Conservation (phyloP, 441 rosid species). For the Erysimum cheiri region DNA sequence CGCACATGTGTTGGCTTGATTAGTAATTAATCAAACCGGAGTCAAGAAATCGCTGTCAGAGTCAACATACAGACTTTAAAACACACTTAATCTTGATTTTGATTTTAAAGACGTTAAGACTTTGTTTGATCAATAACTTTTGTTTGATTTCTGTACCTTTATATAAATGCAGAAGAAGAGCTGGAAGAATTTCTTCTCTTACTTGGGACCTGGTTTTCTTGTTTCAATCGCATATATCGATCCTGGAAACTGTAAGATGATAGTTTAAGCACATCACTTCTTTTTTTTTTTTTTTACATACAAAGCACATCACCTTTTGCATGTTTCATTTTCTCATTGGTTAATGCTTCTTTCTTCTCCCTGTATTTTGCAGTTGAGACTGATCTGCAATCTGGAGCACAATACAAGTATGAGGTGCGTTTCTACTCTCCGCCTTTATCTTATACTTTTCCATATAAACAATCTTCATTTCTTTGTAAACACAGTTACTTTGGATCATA, state of each 20-base stretch:
- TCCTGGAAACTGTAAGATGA: constrained; percentile 90
- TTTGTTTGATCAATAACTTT: not conserved
- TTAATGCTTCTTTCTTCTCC: constrained; percentile 14
- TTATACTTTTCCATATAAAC: not conserved
- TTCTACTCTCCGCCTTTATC: not conserved
- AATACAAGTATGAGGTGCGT: constrained; percentile 79
- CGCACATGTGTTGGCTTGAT: not conserved
- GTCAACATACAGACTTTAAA: constrained; percentile 23
- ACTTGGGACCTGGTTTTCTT: constrained; percentile 96
- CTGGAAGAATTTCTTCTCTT: constrained; percentile 93
- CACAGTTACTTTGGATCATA: constrained; percentile 93
- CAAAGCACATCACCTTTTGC: not conserved
- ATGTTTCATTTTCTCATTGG: not conserved
- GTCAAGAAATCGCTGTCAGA: constrained; percentile 24
- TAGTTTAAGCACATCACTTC: not conserved
- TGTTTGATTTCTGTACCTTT: not conserved
- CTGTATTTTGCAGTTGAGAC: constrained; percentile 75
- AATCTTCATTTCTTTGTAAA: not conserved
- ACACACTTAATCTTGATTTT: constrained; percentile 17
- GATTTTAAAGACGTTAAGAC: not conserved
- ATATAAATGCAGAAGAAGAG: constrained; percentile 53
- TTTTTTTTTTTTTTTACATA: not conserved
- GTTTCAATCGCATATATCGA: constrained; percentile 97
- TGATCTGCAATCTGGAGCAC: constrained; percentile 93
- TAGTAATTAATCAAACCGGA: not conserved